Conservation (phyloP, 192 early-diverging fungal genomes). For the Coemansia guatemalensis region DNA sequence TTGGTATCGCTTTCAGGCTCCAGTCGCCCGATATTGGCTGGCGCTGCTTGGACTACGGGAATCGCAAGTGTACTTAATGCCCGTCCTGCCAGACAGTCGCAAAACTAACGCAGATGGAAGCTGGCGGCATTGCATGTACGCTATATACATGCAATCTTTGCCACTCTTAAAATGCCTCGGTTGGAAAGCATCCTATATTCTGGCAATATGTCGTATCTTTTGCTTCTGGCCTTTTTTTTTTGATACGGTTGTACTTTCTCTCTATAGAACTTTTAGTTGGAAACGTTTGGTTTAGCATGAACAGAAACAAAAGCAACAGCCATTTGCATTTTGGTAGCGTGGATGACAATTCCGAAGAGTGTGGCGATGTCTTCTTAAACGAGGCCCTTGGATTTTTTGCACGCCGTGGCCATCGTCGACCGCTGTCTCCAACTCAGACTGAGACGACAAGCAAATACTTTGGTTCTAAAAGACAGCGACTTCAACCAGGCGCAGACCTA, state of each 20-base stretch:
- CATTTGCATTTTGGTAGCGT: no score
- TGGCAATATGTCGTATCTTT: not conserved
- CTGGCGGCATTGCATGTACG: not conserved
- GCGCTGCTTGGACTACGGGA: constrained; percentile 35
- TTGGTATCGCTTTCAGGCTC: constrained; percentile 49
- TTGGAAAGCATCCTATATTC: not conserved
- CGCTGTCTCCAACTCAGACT: not conserved
- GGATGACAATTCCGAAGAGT: not conserved
- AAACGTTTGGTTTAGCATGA: no score
- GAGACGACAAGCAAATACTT: constrained; percentile 10
- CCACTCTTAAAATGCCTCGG: no score
- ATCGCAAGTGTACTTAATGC: constrained; percentile 37
- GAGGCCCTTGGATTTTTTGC: constrained; percentile 2
- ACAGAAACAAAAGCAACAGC: no score
- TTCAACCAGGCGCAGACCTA: not conserved
- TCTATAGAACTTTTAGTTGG: no score
- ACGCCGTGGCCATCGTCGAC: not conserved
- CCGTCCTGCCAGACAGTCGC: constrained; percentile 10
- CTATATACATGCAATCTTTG: no score
- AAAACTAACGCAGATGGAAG: not conserved
- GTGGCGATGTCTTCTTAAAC: not conserved
- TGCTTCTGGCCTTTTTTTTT: not conserved
- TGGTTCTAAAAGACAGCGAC: constrained; percentile 7
- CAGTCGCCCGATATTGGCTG: constrained; percentile 37
- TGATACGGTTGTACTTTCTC: no score